phyloP scores from a whole-genome alignment of 2,329 filamentous ascomycete species.

The Fusarium coicis region DNA sequence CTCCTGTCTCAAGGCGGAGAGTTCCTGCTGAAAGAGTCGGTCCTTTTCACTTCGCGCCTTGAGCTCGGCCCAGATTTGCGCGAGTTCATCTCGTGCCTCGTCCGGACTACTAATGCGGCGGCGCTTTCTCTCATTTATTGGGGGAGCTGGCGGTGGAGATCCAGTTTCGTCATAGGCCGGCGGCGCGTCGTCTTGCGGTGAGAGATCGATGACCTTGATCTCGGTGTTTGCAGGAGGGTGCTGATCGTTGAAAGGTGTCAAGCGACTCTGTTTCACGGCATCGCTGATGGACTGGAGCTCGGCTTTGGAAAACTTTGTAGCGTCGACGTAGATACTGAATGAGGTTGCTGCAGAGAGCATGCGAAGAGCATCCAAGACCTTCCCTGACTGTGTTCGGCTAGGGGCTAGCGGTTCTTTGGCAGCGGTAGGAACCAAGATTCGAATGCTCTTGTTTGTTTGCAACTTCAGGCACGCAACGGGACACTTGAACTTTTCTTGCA shows the following conservation, averaged over 20 bases:
- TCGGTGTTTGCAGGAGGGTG: not conserved
- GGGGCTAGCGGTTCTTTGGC: constrained; percentile 13
- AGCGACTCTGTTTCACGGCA: not conserved
- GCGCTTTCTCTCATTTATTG: constrained; percentile 12
- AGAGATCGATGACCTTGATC: constrained; percentile 13
- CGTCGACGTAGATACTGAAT: constrained; percentile 24
- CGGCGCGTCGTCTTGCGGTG: constrained; percentile 1
- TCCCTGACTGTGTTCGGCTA: constrained; percentile 17
- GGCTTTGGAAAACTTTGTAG: constrained; percentile 13
- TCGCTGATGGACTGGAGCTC: constrained; percentile 19
- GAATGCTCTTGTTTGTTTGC: not conserved
- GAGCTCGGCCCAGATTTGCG: constrained; percentile 5
- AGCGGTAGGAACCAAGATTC: not conserved
- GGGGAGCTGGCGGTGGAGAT: constrained; percentile 1
- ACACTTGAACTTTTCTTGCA: constrained; percentile 10
- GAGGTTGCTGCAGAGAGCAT: not conserved
- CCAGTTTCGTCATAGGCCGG: constrained; percentile 12
- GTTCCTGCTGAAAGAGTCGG: constrained; percentile 3
- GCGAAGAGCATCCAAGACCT: constrained; percentile 25
- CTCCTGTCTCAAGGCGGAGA: not conserved
- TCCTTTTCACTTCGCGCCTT: constrained; percentile 15
- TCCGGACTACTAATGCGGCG: constrained; percentile 4
- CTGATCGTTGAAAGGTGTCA: not conserved
- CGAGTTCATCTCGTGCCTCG: not conserved
- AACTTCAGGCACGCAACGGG: not conserved